A percentile compares a stretch with the other conserved stretches of the same genome.
These are phyloP conservation scores for Pseudoscleropodium purum DNA, from an alignment of 225 moss, liverwort and hornwort species.

Conservation along the genomic window DNA sequence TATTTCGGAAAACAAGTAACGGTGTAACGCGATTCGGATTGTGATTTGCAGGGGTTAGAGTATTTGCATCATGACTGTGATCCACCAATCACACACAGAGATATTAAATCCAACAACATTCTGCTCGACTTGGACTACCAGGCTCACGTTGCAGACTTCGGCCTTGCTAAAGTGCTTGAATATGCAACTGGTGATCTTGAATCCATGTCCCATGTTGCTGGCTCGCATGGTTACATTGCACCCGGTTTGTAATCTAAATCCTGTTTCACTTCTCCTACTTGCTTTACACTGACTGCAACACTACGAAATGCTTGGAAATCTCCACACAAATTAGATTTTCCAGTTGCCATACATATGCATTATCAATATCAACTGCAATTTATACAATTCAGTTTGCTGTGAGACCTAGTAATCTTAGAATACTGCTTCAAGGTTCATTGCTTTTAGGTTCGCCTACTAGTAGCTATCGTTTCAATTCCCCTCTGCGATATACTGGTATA, in stretches of 20 bases:
- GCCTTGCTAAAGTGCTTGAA: conserved; percentile 54
- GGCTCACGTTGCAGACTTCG: conserved; percentile 57
- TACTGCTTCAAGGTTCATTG: neutral
- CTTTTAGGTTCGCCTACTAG: neutral
- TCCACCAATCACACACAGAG: conserved; percentile 50
- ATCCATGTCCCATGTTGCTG: conserved; percentile 54
- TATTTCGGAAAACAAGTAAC: neutral
- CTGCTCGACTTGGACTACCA: conserved; percentile 48
- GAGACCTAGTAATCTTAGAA: neutral
- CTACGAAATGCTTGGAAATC: neutral
- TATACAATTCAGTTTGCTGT: neutral
- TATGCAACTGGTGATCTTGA: conserved; percentile 24
- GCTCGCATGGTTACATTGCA: conserved; percentile 62
- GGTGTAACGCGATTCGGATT: neutral
- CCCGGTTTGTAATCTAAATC: conserved; percentile 20
- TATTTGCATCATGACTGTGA: conserved; percentile 58
- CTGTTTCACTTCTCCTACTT: neutral
- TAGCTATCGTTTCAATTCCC: neutral
- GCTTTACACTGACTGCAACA: neutral
- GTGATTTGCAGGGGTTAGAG: conserved; percentile 42
- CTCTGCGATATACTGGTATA: neutral
- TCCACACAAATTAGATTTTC: neutral
- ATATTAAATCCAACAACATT: conserved; percentile 66
- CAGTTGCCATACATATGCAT: neutral
- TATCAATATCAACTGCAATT: neutral